Evolutionary conservation across 371 early-diverging fungal species (phyloP).

Genomic region (Fennellomyces sp.): DNA sequence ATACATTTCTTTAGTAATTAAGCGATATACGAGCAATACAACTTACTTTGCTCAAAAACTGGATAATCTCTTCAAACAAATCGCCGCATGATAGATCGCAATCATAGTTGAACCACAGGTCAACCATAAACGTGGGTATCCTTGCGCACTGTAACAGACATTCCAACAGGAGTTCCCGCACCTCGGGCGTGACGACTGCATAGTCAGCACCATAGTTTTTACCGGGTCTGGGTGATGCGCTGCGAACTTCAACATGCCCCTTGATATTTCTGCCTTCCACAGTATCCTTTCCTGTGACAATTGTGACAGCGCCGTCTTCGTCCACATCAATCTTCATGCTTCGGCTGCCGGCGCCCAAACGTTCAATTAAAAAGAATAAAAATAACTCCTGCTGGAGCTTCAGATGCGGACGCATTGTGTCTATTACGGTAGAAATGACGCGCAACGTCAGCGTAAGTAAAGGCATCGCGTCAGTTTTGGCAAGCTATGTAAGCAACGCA

Average conservation of each 20-base stretch:
- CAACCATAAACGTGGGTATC: slow-evolving; percentile 77
- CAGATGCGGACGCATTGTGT: slow-evolving; percentile 68
- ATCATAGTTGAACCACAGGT: slow-evolving; percentile 95
- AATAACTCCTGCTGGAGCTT: slow-evolving; percentile 82
- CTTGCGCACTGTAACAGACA: slow-evolving; percentile 74
- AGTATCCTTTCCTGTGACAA: slow-evolving; percentile 16
- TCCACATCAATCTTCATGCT: slow-evolving; percentile 37
- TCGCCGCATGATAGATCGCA: slow-evolving; percentile 81
- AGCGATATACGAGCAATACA: background rate
- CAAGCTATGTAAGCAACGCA: slow-evolving; percentile 36
- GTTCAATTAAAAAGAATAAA: slow-evolving; percentile 76
- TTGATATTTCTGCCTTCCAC: background rate
- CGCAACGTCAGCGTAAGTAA: slow-evolving; percentile 67
- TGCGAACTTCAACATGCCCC: slow-evolving; percentile 33
- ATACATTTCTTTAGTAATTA: background rate
- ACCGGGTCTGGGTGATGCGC: slow-evolving; percentile 35
- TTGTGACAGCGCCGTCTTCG: slow-evolving; percentile 41
- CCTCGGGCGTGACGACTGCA: slow-evolving; percentile 67
- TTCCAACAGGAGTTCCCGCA: slow-evolving; percentile 83
- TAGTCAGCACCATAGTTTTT: slow-evolving; percentile 46
- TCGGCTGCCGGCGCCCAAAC: slow-evolving; percentile 49
- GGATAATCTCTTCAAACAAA: slow-evolving; percentile 85
- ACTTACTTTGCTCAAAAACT: slow-evolving; percentile 66
- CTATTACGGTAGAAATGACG: slow-evolving; percentile 74
- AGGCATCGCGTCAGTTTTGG: slow-evolving; percentile 62